Evolutionary conservation across 805 yeast species (phyloP), one percentile per base, ranked within the genome.

Genomic region (Saturnispora mendoncae): DNA sequence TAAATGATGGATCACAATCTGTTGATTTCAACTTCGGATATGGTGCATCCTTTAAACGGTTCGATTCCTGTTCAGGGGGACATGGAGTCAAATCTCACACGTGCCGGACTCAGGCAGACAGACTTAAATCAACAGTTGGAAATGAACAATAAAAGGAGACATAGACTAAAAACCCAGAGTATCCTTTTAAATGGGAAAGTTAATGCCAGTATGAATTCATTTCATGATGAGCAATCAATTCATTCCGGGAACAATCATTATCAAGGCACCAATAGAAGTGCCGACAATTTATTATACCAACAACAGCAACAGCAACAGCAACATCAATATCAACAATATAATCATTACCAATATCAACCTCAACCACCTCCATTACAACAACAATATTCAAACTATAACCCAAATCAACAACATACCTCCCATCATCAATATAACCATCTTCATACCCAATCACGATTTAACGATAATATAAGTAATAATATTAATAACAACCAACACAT

Each of bases 31-130:
- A 37, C 37, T 18, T 27, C 42, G 24, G 35, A 40, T 19, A 23
- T 29, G 30, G 43, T 23, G 30, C 32, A 32, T 13, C 38, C 23
- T 9, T 18, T 31, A 14, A 15, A 31, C 13, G 32, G 31, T 7
- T 48, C 52, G 0, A 34, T 17, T 4, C 9, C 15, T 17, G 18
- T 6, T 4, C 23, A 37, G 25, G 39, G 26, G 28, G 35, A 32
- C 19, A 18, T 32, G n/a, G 35, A 32, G 13, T 19, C 14, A n/a
- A 32, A 20, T n/a, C 13, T 32, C 6, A 25, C 21, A 6, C 23
- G 35, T 13, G 35, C 35, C 2, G 65, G 65, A 1, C 45, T 61
- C 5, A 50, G 64, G 30, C 57, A 56, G 32, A 57, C 64, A 1
- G 50, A 51, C 38, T 39, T 58, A 14, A 44, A 55, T 4, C 43